These are phyloP conservation scores for Candolleomyces eurysporus DNA, from an alignment of 768 basidiomycete genomes.

Conservation along the genomic window DNA sequence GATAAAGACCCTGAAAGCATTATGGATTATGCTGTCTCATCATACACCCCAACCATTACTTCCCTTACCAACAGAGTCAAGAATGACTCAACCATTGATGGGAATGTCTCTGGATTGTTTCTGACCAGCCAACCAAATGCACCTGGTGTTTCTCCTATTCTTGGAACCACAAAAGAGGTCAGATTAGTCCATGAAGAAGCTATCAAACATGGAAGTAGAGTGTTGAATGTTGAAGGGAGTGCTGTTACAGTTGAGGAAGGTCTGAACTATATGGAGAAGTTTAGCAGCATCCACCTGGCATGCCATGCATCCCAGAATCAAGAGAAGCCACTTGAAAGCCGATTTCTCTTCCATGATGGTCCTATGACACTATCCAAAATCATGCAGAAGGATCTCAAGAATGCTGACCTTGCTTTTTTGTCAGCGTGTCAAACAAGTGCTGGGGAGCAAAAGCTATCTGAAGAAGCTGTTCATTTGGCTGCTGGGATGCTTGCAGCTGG, in stretches of 20 bases:
- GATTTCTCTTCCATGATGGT: too few species aligned
- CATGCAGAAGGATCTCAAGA: background rate
- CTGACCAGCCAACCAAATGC: constrained; percentile 12
- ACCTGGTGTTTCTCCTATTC: constrained; percentile 4
- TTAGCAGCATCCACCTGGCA: constrained; percentile 29
- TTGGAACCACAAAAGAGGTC: background rate
- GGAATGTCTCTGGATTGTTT: constrained; percentile 7
- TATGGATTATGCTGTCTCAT: constrained; percentile 18
- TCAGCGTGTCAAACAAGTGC: constrained; percentile 40
- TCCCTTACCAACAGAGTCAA: constrained; percentile 7
- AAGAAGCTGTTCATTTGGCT: constrained; percentile 19
- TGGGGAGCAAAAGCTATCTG: constrained; percentile 24
- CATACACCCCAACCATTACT: constrained; percentile 18
- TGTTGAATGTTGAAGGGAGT: background rate
- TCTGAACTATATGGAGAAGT: constrained; percentile 11
- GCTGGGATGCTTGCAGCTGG: too few species aligned
- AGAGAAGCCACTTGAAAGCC: too few species aligned
- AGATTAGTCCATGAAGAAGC: background rate
- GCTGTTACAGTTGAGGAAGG: background rate
- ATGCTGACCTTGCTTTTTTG: constrained; percentile 32
- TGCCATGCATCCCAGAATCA: constrained; percentile 18
- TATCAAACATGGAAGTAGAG: background rate
- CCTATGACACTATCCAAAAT: too few species aligned
- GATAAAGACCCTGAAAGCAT: background rate
- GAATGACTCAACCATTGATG: background rate